Base-by-base conservation (phyloP, 805 yeast genomes). In the Cyberlindnera sargentensis region DNA sequence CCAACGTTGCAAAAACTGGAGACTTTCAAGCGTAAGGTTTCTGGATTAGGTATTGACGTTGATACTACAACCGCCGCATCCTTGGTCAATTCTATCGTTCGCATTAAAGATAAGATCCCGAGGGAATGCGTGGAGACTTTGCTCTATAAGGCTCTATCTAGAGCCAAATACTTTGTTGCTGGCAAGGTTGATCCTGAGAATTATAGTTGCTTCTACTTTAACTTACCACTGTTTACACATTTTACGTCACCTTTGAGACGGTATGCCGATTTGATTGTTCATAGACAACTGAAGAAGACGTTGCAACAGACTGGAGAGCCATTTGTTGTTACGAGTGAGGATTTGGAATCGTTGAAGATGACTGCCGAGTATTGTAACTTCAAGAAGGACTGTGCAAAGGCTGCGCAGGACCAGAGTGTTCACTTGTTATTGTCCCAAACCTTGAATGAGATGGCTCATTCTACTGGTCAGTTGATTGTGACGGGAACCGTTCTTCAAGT, bases 391-490 rank as follows among this genome's bases (percentile, higher is more conserved):
- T 90, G 96, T 62, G 93, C 98, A 2, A 80, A 80, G 49, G 78
- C 78, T 48, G 96, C 97, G 1, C 98, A 91, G 65, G 95, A 87
- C 53, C 99, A 93, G 64, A 91, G 96, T 10, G 79, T 90, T 43
- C 99, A 93, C 61, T 71, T 93, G 50, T 69, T 84, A 43, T 69
- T 90, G 38, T 84, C 91, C 45, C 95, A 89, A 61, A 83, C 89
- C 0, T 82, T 90, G 46, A 84, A 83, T 58, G 84, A 79, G 35
- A 76, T 86, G 75, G 67, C 79, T 25, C 77, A 73, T 42, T 66
- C 73, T 11, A 80, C 91, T 11, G 96, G 95, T 2, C 96, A 88
- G 61, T 61, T 88, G 40, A 71, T 91, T 49, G 80, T 89, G 34
- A 80, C 82, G 76, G 97, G 95, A 11, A 78, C 88, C 11, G 93